Conservation (phyloP, 768 basidiomycete species). For the Boletus coccyginus region DNA sequence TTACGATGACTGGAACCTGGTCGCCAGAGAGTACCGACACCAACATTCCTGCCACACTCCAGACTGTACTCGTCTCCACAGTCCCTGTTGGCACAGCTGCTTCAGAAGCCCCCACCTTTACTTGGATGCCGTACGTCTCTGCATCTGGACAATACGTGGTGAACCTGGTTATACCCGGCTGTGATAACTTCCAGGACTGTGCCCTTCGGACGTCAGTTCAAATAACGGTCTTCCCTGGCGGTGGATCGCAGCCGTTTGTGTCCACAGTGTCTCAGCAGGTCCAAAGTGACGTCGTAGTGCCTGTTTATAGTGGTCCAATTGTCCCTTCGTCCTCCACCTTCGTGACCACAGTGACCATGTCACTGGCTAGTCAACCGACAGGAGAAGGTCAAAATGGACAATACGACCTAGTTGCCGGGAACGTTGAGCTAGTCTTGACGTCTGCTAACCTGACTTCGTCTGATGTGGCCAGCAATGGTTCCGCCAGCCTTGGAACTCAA, state of each 20-base stretch:
- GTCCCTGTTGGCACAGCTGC: conserved; percentile 63
- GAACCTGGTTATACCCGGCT: conserved; percentile 85
- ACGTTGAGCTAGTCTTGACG: conserved; percentile 74
- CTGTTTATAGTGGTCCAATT: conserved; percentile 82
- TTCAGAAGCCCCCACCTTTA: conserved; percentile 70
- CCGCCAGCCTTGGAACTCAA: conserved; percentile 35
- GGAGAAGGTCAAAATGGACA: conserved; percentile 64
- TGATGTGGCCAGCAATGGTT: conserved; percentile 27
- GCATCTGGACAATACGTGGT: conserved; percentile 84
- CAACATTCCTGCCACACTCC: conserved; percentile 74
- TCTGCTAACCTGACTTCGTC: conserved; percentile 49
- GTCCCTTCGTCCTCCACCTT: conserved; percentile 72
- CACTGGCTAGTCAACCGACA: conserved; percentile 60
- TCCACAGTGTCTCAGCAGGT: conserved; percentile 76
- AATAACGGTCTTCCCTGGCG: conserved; percentile 79
- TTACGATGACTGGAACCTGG: conserved; percentile 72
- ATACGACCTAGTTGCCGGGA: conserved; percentile 83
- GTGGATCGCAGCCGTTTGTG: conserved; percentile 59
- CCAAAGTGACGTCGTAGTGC: conserved; percentile 51
- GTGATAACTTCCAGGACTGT: conserved; percentile 78
- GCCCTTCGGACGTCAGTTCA: conserved; percentile 74
- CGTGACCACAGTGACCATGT: conserved; percentile 71
- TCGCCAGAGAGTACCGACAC: conserved; percentile 59
- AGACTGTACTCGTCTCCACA: conserved; percentile 67
- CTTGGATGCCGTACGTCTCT: conserved; percentile 91